phyloP scores from a whole-genome alignment of 1,139 yeast genomes.

The Blastobotrys buckinghamii region DNA sequence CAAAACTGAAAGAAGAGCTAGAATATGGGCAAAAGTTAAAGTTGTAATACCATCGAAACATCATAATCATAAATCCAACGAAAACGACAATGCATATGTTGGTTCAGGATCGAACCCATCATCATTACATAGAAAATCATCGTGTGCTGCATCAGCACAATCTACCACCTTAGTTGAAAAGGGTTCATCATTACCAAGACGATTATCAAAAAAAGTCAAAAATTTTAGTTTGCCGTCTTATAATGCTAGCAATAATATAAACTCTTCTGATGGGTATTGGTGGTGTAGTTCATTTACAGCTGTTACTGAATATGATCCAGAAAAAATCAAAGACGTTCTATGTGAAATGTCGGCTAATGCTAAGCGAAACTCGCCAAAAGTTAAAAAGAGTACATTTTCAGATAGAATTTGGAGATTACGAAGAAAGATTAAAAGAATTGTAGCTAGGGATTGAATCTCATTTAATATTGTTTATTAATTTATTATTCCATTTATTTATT shows the following conservation, averaged over 20 bases:
- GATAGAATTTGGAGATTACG: background rate
- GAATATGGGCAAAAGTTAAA: conserved; percentile 3
- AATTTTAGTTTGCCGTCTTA: conserved; percentile 1
- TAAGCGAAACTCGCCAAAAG: background rate
- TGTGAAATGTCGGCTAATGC: conserved; percentile 3
- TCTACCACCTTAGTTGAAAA: background rate
- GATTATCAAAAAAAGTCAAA: background rate
- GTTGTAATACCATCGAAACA: background rate
- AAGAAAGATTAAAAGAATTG: background rate
- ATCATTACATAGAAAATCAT: background rate
- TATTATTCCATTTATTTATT: no score
- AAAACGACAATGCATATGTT: background rate
- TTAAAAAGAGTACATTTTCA: background rate
- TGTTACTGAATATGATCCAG: conserved; percentile 6
- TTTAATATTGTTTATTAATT: no score
- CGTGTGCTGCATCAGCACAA: background rate
- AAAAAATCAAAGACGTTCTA: conserved; percentile 3
- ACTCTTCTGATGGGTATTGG: background rate
- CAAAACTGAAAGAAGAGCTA: conserved; percentile 1
- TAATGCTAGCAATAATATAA: background rate
- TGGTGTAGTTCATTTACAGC: conserved; percentile 2
- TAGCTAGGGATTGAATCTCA: no score
- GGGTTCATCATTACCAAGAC: background rate
- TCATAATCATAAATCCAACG: background rate
- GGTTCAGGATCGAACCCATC: background rate